Evolutionary conservation across 225 moss, liverwort and hornwort genomes (phyloP), one percentile per base, ranked within the genome.

Genomic region (Bryoerythrophyllum caledonicum): DNA sequence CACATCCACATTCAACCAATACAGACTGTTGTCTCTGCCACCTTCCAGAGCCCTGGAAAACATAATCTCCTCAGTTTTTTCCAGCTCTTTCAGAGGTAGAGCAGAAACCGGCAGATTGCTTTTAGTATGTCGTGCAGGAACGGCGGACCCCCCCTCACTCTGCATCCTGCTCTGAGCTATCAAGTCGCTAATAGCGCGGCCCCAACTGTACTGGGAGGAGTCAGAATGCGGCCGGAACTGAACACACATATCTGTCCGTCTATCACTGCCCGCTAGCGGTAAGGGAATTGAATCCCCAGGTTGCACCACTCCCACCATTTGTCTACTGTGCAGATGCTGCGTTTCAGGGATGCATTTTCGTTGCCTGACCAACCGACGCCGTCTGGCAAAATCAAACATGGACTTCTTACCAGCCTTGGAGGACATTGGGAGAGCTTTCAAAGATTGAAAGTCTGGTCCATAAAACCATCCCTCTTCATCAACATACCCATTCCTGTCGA

Each of bases 1-100:
- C 54, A 91, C 96, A 82, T 97, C 96, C 82, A 97, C 86, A 68
- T 89, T 94, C 75, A 97, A 90, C 96, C 96, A 97, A 82, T 82
- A 91, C 16, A 87, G 72, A 48, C 85, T 84, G 53, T 80, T 87
- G 23, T 81, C 77, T 56, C 85, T 82, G 44, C 86, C 87, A 57
- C 87, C 91, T 82, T 85, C 74, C 28, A 88, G 73, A 74, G 83
- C 82, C 68, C 82, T 89, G 65, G 90, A 90, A 17, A 92, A 80
- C n/a, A 97, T 77, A 30, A 97, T 79, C 76, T 97, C 94, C 69
- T 97, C 96, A 2, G 92, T 94, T 81, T 97, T 97, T 68, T 94
- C 94, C 34, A 97, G 78, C 74, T 94, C 92, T 78, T 87, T 89
- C 74, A 97, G 70, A 16, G 89, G 85, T 56, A 97, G 84, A 41